A percentile compares a stretch with the other conserved stretches of the same genome.
Conservation (phyloP, 2,329 filamentous ascomycete genomes). For the Pseudogymnoascus sp. region DNA sequence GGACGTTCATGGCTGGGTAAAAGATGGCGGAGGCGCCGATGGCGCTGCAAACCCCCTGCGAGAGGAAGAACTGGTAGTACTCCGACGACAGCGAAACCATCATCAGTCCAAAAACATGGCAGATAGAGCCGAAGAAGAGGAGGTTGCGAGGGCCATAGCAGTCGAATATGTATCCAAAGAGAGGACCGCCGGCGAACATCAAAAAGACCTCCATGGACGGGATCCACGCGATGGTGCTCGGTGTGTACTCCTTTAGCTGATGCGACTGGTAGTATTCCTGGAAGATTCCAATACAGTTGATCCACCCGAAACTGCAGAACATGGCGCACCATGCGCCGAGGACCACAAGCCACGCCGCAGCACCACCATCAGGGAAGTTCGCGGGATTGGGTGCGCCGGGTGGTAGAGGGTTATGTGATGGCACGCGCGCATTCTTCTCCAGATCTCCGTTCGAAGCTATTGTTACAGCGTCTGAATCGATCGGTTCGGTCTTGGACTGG, state of each 20-base stretch:
- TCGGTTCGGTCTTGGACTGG: background rate
- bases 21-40: conserved; percentile 40
- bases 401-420: background rate
- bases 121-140: conserved; percentile 42
- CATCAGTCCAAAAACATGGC: conserved; percentile 56
- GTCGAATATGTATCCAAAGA: conserved; percentile 59
- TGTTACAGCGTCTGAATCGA: background rate
- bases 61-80: conserved; percentile 46
- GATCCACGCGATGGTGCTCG: conserved; percentile 55
- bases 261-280: conserved; percentile 50
- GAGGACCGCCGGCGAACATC: conserved; percentile 46
- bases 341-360: conserved; percentile 50
- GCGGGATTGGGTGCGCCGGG: background rate
- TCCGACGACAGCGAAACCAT: conserved; percentile 50
- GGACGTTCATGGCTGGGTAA: conserved; percentile 35
- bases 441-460: background rate
- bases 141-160: conserved; percentile 52
- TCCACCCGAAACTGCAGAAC: conserved; percentile 45
- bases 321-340: conserved; percentile 38
- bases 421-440: background rate
- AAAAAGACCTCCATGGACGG: conserved; percentile 48
- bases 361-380: conserved; percentile 46
- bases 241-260: conserved; percentile 40
- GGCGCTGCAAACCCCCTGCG: conserved; percentile 39
- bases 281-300: conserved; percentile 46